Conservation (phyloP, 305 asterid species). For the Solanum aculeatissimum region DNA sequence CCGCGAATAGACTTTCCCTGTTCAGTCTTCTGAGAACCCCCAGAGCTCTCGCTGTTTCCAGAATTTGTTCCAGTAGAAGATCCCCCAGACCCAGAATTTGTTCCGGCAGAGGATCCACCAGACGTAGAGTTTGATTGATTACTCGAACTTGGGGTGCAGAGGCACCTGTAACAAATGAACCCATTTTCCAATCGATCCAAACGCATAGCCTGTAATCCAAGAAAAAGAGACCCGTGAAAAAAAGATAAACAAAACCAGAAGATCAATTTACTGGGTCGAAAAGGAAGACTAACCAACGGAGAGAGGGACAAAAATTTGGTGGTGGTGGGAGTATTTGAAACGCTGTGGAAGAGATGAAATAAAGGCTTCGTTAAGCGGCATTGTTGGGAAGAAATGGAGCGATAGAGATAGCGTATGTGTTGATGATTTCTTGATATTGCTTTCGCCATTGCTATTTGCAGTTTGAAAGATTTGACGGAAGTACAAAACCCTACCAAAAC, state of each 20-base stretch:
- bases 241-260: background rate
- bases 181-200: background rate
- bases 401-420: background rate
- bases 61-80: slow-evolving; percentile 34
- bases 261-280: background rate
- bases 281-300: background rate
- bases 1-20: slow-evolving; percentile 66
- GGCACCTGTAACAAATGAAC: background rate
- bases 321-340: background rate
- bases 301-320: background rate
- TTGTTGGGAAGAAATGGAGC: background rate
- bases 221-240: background rate
- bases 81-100: slow-evolving; percentile 32
- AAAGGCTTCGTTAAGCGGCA: background rate
- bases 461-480: background rate
- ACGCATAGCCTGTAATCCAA: background rate
- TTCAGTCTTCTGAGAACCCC: slow-evolving; percentile 40
- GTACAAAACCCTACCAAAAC: background rate
- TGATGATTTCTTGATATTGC: background rate
- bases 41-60: slow-evolving; percentile 32
- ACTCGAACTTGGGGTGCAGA: slow-evolving; percentile 23
- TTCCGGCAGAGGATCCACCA: slow-evolving; percentile 35
- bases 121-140: slow-evolving; percentile 24
- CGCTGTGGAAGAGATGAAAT: background rate
- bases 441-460: background rate